Base-by-base conservation (phyloP, 352 stramenopile genomes). In the Phytophthora fragariaefolia region DNA sequence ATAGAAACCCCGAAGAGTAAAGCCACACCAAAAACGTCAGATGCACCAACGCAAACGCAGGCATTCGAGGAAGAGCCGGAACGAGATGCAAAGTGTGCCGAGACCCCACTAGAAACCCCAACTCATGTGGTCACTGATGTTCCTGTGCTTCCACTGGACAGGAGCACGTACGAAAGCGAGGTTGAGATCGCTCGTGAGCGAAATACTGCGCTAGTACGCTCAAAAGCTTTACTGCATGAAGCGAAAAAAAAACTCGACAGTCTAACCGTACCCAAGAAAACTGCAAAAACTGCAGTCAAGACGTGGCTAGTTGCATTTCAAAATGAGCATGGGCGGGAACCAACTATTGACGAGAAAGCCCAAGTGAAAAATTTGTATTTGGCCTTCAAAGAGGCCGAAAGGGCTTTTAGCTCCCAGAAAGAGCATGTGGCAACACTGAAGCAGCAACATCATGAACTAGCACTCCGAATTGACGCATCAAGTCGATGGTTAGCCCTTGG, bases 301-400 rank as follows among this genome's bases (percentile, higher is more conserved):
- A 47, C 63, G 6, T 95, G 84, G 86, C 70, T 95, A 17, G 51
- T 66, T 7, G 71, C 72, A 3, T 95, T 95, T 32, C 73, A 89
- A 55, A 43, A 48, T 10, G 60, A 71, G 32, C 63, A 90, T 49
- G 64, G 69, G 0, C 74, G 82, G 0, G 84, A 92, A 0, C 86
- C 84, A 6, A 80, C 73, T 22, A 85, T 92, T n/a, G 77, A 91
- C n/a, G 86, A 95, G 40, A 93, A 95, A 49, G 74, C 84, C 7
- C 73, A 85, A 34, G 86, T 92, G 27, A 92, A 93, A 45, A 82
- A 91, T 20, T 62, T 90, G 30, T 95, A 95, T 40, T 22, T 91
- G 20, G 71, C 73, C 20, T 95, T 95, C 73, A 93, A 95, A 63
- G 71, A 75, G n/a, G 72, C 68, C 7, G 86, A 95, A 38, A 82